Evolutionary conservation across 2,329 filamentous ascomycete genomes (phyloP), one percentile per base, ranked within the genome.

Genomic region (Dactylellina parvicollis): DNA sequence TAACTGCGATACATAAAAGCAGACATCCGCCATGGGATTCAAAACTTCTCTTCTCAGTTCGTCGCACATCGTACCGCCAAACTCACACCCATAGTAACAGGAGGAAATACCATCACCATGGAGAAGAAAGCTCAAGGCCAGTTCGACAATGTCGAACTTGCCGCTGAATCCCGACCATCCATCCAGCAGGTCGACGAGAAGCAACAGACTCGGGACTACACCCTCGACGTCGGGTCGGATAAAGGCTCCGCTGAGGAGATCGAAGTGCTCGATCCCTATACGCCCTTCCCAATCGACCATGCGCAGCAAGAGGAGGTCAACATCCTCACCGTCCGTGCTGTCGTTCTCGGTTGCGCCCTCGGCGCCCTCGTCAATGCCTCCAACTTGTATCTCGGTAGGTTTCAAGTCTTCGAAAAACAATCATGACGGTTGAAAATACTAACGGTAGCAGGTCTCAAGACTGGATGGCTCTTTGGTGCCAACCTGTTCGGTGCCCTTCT

Each of bases 331-430:
- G 76, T 85, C 30, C 84, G 86, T 46, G 86, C 86, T 16, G 80
- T 88, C 18, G 60, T 87, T 34, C 80, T 86, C 34, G 87, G 87
- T 47, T 83, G 85, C 60, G 77, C 85, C 42, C 83, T 87, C 30
- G 87, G 87, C 47, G 85, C 84, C 7, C 82, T 88, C 7, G 86
- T 88, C 75, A 87, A 87, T 76, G 85, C 86, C 10, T 88, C 86
- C 66, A 88, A 88, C 77, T 82, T 88, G 46, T 88, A 88, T 75
- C 83, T 88, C 18, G 86, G 86, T 82, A 52, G 28, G 70, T 60
- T 49, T 28, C 38, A 42, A 75, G 56, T 75, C 38, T 26, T 14
- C n/a, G 9, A 47, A 32, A 34, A 30, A 28, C 28, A 38, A 1
- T 24, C 28, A 24, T 8, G 10, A 34, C 9, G 18, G 28, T 42